phyloP scores from a whole-genome alignment of 495 filamentous ascomycete species.

The Usnea hakonensis region DNA sequence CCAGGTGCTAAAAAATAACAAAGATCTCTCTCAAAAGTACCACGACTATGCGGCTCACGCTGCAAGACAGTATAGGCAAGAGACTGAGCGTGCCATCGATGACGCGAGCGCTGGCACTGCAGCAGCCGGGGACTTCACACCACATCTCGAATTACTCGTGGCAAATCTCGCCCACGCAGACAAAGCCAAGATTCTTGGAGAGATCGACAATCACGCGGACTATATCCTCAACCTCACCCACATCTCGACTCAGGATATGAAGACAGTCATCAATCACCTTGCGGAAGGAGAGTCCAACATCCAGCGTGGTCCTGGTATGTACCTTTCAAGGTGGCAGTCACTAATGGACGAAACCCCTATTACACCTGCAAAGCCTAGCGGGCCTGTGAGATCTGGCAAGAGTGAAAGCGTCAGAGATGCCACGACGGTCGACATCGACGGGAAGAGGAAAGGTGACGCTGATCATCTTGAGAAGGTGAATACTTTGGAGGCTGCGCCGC shows the following conservation, averaged over 20 bases:
- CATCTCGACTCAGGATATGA: constrained; percentile 42
- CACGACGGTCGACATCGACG: constrained; percentile 40
- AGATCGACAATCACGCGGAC: constrained; percentile 44
- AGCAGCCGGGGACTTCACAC: constrained; percentile 39
- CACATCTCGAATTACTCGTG: constrained; percentile 40
- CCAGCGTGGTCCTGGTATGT: constrained; percentile 51
- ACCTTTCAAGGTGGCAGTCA: constrained; percentile 54
- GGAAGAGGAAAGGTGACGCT: constrained; percentile 28
- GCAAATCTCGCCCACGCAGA: constrained; percentile 33
- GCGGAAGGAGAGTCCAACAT: constrained; percentile 21
- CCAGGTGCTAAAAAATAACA: constrained; percentile 53
- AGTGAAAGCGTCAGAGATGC: constrained; percentile 43
- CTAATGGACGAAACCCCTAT: constrained; percentile 53
- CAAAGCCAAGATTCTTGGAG: constrained; percentile 28
- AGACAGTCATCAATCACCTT: constrained; percentile 23
- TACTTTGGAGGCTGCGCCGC: not conserved
- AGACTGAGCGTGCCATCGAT: not conserved
- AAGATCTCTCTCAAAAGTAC: constrained; percentile 47
- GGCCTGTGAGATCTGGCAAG: constrained; percentile 41
- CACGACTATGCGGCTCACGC: constrained; percentile 36
- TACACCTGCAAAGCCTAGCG: constrained; percentile 41
- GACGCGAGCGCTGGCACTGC: constrained; percentile 6
- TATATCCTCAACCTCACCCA: constrained; percentile 44
- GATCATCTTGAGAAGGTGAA: not conserved
- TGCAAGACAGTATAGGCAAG: constrained; percentile 33